Base-by-base conservation (phyloP, 805 yeast species). In the Jamesozyma jinghongensis region DNA sequence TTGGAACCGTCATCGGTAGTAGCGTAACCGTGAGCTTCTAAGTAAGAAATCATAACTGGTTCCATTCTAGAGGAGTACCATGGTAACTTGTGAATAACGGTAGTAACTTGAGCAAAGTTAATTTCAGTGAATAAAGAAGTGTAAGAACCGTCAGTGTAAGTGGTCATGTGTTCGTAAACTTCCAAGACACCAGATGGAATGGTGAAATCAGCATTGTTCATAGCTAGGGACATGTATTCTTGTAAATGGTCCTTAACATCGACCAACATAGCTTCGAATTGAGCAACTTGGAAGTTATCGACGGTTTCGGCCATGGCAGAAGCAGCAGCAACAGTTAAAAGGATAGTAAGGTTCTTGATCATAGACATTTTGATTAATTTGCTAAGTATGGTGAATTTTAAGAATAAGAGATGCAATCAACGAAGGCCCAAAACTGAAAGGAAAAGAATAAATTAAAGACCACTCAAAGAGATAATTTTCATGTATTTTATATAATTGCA, bases 61-160 rank as follows among this genome's bases (percentile, higher is more conserved):
- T 42, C 44, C 32, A 59, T 38, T 49, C 63, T 57, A 22, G 56
- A 41, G 19, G 57, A 45, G 48, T 57, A 63, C 67, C 67, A 63
- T 51, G 68, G 66, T 32, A 63, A 44, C 22, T 53, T 59, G 13
- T 61, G 48, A 40, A 63, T 53, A 40, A 57, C 53, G 5, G 62
- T 41, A 27, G 57, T 51, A 30, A 62, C 62, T 29, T 53, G 52
- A 41, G 40, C 40, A 43, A 56, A 50, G 48, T 63, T 57, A 37
- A 64, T 51, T 39, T 46, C 45, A 17, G 47, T 17, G 53, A 48
- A 62, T 43, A 60, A 51, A 26, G 63, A 47, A 37, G 69, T 63
- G 54, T 59, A 63, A 32, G 56, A 44, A 20, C 59, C 62, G 41
- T 64, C 66, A 20, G 65, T 59, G 48, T 49, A 49, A 32, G 67